Conservation (phyloP, 2,329 filamentous ascomycete species). For the Fusarium clavum region DNA sequence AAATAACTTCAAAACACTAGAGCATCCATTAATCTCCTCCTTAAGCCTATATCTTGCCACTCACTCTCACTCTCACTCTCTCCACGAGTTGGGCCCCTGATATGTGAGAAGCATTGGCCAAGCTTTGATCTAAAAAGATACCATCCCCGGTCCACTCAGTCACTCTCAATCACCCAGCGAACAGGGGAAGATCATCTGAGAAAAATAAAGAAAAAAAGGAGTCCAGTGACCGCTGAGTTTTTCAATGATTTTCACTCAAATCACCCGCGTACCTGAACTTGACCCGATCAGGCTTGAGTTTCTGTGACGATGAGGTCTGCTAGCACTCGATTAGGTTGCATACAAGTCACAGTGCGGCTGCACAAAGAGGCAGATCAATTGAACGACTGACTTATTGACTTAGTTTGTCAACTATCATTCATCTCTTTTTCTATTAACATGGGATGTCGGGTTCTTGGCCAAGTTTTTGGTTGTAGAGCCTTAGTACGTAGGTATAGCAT, state of each 20-base stretch:
- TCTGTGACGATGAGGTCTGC: conserved; percentile 21
- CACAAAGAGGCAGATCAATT: neutral
- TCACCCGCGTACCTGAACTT: conserved; percentile 38
- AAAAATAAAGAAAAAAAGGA: conserved; percentile 7
- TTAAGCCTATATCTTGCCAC: neutral
- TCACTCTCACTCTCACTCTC: neutral
- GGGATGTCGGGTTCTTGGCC: conserved; percentile 15
- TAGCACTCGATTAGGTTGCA: conserved; percentile 14
- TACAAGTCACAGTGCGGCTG: conserved; percentile 27
- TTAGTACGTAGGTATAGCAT: no score
- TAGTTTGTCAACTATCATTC: conserved; percentile 7
- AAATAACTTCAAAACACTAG: conserved; percentile 12
- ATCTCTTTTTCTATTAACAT: neutral
- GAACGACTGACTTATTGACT: neutral
- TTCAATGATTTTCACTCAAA: conserved; percentile 34
- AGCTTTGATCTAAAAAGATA: conserved; percentile 43
- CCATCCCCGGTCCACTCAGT: conserved; percentile 16
- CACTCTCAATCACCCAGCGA: neutral
- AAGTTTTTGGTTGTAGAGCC: conserved; percentile 28
- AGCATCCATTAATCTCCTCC: conserved; percentile 7
- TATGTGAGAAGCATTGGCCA: conserved; percentile 35
- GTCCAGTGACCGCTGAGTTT: conserved; percentile 9
- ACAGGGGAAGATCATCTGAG: conserved; percentile 9
- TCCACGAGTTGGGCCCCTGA: conserved; percentile 31
- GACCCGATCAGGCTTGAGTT: conserved; percentile 39